phyloP scores from a whole-genome alignment of 495 filamentous ascomycete genomes.

The Podospora pseudocomata region DNA sequence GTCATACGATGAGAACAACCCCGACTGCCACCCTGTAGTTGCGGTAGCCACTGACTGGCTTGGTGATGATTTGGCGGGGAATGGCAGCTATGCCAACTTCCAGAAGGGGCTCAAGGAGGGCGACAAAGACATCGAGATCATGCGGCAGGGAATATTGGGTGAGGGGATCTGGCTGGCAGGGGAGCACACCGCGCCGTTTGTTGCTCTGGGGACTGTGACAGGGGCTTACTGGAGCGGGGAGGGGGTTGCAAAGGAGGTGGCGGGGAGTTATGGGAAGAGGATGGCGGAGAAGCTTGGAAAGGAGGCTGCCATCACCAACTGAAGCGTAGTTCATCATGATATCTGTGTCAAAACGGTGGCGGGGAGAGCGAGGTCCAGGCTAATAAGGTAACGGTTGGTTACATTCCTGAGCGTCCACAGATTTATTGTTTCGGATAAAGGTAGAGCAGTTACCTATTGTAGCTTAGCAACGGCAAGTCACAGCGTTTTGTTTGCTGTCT shows the following conservation, averaged over 20 bases:
- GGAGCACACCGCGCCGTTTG: constrained; percentile 90
- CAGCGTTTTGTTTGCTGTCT: not conserved
- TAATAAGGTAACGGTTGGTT: not conserved
- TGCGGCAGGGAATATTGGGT: constrained; percentile 66
- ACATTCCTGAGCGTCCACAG: not conserved
- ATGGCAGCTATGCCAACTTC: constrained; percentile 91
- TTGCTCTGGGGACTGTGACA: constrained; percentile 79
- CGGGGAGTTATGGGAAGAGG: constrained; percentile 28
- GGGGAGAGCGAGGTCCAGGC: not conserved
- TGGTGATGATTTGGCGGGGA: constrained; percentile 75
- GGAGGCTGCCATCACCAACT: not conserved
- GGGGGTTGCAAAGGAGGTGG: constrained; percentile 64
- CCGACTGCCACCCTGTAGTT: constrained; percentile 59
- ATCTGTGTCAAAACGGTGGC: not conserved
- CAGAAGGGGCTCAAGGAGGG: constrained; percentile 70
- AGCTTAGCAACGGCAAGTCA: not conserved
- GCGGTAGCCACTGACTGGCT: constrained; percentile 76
- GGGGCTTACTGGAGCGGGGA: constrained; percentile 94
- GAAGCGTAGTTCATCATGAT: not conserved
- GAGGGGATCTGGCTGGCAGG: constrained; percentile 86
- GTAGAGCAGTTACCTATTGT: not conserved
- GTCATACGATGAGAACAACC: constrained; percentile 50
- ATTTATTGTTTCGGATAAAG: not conserved
- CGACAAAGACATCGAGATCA: constrained; percentile 65
- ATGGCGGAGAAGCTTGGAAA: constrained; percentile 4